These are phyloP conservation scores for Ceratobasidium sp. DNA, from an alignment of 1,284 basidiomycete genomes.

Conservation along the genomic window DNA sequence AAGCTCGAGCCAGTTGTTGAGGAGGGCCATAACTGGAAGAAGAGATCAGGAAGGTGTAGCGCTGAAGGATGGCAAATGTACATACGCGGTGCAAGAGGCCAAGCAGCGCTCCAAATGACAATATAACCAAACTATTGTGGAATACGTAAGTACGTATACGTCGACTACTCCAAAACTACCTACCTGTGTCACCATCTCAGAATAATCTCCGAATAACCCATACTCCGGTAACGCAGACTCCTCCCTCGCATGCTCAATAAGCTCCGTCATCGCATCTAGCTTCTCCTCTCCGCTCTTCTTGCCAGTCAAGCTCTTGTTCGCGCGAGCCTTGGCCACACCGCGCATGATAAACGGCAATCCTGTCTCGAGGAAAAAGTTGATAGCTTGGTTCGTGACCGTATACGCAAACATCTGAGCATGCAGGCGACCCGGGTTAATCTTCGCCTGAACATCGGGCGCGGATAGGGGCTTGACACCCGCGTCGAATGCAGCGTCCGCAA, in stretches of 20 bases:
- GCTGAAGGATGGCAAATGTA: slow-evolving; percentile 43
- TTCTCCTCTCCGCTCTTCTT: slow-evolving; percentile 67
- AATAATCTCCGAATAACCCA: slow-evolving; percentile 83
- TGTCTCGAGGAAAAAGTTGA: slow-evolving; percentile 85
- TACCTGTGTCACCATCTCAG: slow-evolving; percentile 87
- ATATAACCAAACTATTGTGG: slow-evolving; percentile 84
- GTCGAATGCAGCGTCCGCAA: slow-evolving; percentile 44
- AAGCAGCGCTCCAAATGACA: slow-evolving; percentile 90
- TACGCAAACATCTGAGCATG: slow-evolving; percentile 95
- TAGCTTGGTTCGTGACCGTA: slow-evolving; percentile 90
- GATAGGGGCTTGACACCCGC: slow-evolving; percentile 44
- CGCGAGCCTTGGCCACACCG: slow-evolving; percentile 58
- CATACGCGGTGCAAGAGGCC: slow-evolving; percentile 89
- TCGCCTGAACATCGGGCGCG: slow-evolving; percentile 26
- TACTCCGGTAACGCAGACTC: slow-evolving; percentile 88
- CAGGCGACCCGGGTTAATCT: slow-evolving; percentile 65
- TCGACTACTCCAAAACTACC: neutral
- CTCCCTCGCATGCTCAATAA: slow-evolving; percentile 77
- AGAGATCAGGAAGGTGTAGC: slow-evolving; percentile 11
- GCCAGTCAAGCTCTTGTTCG: slow-evolving; percentile 48
- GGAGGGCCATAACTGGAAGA: slow-evolving; percentile 69
- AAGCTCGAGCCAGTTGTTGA: slow-evolving; percentile 92
- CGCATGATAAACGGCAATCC: slow-evolving; percentile 84
- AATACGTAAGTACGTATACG: slow-evolving; percentile 39
- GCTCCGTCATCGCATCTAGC: slow-evolving; percentile 67